These are phyloP conservation scores for Wickerhamiella slavikovae DNA, from an alignment of 805 yeast species.

Conservation along the genomic window DNA sequence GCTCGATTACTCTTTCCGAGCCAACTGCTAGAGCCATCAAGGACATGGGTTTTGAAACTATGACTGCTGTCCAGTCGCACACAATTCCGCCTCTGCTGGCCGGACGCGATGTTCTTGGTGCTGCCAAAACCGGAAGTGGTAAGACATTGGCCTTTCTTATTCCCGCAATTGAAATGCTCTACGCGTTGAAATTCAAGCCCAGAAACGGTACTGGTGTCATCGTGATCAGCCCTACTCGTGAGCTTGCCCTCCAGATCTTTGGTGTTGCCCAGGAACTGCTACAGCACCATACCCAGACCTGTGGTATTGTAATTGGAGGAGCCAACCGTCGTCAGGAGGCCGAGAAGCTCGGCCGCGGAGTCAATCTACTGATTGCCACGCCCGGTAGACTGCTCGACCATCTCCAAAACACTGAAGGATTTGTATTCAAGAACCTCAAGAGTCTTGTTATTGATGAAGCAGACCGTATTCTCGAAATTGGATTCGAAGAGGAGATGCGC, in stretches of 20 bases:
- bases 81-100: conserved; percentile 93
- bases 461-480: conserved; percentile 90
- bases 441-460: conserved; percentile 95
- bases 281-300: conserved; percentile 79
- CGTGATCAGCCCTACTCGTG: conserved; percentile 93
- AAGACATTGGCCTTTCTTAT: conserved; percentile 87
- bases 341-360: conserved; percentile 84
- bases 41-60: conserved; percentile 73
- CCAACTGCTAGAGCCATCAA: conserved; percentile 66
- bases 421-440: conserved; percentile 82
- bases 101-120: conserved; percentile 93
- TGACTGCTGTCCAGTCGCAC: conserved; percentile 91
- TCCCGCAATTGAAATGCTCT: conserved; percentile 86
- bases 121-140: conserved; percentile 99
- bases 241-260: conserved; percentile 88
- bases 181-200: conserved; percentile 84
- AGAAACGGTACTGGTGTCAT: conserved; percentile 96
- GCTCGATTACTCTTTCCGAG: conserved; percentile 47
- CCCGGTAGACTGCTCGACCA: conserved; percentile 96
- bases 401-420: conserved; percentile 85
- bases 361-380: conserved; percentile 81
- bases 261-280: conserved; percentile 93
- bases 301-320: conserved; percentile 96
- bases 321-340: conserved; percentile 96
- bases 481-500: conserved; percentile 97